Evolutionary conservation across 345 rosid genomes (phyloP), one percentile per base, ranked within the genome.

Genomic region (Citrus medica): DNA sequence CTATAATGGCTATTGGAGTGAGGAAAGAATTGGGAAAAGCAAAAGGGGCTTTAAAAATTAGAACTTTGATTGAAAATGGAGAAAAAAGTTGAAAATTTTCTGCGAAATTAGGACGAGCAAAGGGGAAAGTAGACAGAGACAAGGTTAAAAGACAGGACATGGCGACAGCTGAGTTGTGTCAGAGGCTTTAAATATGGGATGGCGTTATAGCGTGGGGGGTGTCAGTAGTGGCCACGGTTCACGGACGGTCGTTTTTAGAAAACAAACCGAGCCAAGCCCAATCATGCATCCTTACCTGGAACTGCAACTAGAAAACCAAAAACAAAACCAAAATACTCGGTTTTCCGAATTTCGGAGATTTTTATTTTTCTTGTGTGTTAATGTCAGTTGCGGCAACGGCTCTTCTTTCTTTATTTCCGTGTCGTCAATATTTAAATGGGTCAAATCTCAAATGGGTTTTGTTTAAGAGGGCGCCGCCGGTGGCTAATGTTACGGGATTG

Each of bases 171-270:
- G 51, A 67, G 62, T 0, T 9, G 56, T 69, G 83, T 76, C 83
- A 76, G 83, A 55, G 16, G 53, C 67, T 56, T 81, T 81, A 65
- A 81, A 81, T 71, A 27, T 8, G 27, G 76, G 21, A 9, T 24
- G 10, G 69, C 51, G 16, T 13, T 1, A 3, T 3, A 12, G 51
- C 5, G 51, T 13, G 58, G 16, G 33, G 42, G 0, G 19, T 61
- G 40, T 27, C 68, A 25, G 78, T 42, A 21, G 9, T 25, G 4
- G 69, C 21, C 51, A 1, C 51, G 51, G 69, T 6, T 75, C 69
- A 46, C 21, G 60, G 69, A 61, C 5, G 10, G 14, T 35, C 1
- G 24, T 13, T 46, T 46, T 46, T 46, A 46, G 5, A 13, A 46
- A 46, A 13, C 51, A 13, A 46, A 12, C 51, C 51, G 51, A 46